Base-by-base conservation (phyloP, 2,329 filamentous ascomycete species). In the Ophiostoma triangulosporum region DNA sequence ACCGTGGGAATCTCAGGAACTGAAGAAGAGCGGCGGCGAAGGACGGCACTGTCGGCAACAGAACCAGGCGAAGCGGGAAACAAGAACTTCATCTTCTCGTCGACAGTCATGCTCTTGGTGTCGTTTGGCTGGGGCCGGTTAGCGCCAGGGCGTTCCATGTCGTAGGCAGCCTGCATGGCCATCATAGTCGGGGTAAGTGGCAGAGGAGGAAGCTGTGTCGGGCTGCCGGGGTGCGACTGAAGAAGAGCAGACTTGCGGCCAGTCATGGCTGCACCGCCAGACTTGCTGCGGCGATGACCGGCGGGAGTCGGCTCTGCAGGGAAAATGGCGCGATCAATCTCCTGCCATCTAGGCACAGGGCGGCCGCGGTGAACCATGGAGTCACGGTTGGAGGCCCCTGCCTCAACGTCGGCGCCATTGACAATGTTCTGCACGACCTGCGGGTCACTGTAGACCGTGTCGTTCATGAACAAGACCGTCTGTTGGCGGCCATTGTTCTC, bases 51-150 rank as follows among this genome's bases (percentile, higher is more conserved):
- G 58, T 54, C 53, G 3, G 43, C 29, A 6, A 7, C 43, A 11
- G 57, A 58, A 52, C 64, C 64, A 48, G 65, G 56, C 50, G 70
- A 64, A 7, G 64, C 62, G 3, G 72, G 68, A 57, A 76, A 77
- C 24, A 80, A 64, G 5, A 77, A 62, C 1, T 69, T 65, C 66
- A 80, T 75, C 62, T 79, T 80, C 59, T 80, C 77, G 51, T 78
- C 68, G 56, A 77, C 72, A 0, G 74, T 77, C 76, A 79, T 80
- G 61, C 74, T 79, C 63, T 72, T 73, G 3, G 74, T 77, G 56
- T 76, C 65, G 55, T 77, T 78, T 3, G 75, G 72, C 6, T 70
- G 66, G 17, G 75, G 67, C 15, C 72, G 64, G 36, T 63, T 55
- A 6, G 67, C 59, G 29, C 51, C 54, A 14, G 51, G 40, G 3